A percentile compares a stretch with the other conserved stretches of the same genome.
These are phyloP conservation scores for Hemileia vastatrix DNA, from an alignment of 1,284 basidiomycete species.

Conservation along the genomic window DNA sequence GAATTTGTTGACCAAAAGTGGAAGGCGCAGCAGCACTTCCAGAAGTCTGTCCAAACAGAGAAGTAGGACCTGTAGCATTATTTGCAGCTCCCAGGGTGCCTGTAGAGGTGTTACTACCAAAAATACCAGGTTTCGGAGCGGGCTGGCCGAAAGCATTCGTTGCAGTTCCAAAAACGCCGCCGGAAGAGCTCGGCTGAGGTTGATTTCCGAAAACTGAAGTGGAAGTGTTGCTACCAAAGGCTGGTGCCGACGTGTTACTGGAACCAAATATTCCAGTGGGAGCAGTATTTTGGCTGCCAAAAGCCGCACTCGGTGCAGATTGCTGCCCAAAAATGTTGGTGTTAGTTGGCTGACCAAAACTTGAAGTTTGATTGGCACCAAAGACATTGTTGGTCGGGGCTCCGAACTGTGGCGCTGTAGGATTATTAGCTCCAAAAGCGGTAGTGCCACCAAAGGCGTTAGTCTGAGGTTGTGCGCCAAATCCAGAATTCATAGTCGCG, in stretches of 20 bases:
- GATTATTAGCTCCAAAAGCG: conserved; percentile 4
- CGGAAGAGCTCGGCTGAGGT: no score
- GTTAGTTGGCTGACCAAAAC: conserved; percentile 11
- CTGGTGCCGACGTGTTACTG: no score
- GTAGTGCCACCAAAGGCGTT: conserved; percentile 15
- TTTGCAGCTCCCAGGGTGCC: conserved; percentile 9
- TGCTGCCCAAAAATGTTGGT: conserved; percentile 20
- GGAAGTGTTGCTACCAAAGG: conserved; percentile 9
- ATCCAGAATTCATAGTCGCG: conserved; percentile 1
- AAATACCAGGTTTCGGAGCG: conserved; percentile 22
- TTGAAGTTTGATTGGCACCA: no score
- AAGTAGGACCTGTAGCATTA: conserved; percentile 3
- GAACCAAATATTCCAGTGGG: no score
- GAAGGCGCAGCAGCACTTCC: conserved; percentile 6
- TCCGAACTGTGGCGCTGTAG: neutral
- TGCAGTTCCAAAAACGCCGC: no score
- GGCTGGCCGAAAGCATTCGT: no score
- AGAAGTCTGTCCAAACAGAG: conserved; percentile 1
- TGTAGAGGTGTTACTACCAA: conserved; percentile 8
- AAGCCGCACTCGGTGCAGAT: conserved; percentile 2
- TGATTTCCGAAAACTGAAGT: conserved; percentile 10
- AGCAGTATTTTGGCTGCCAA: conserved; percentile 8
- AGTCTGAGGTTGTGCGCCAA: conserved; percentile 12
- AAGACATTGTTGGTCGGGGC: conserved; percentile 8
- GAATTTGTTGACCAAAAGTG: neutral